Conservation (phyloP, 805 yeast species). For the Scheffersomyces spartinae region DNA sequence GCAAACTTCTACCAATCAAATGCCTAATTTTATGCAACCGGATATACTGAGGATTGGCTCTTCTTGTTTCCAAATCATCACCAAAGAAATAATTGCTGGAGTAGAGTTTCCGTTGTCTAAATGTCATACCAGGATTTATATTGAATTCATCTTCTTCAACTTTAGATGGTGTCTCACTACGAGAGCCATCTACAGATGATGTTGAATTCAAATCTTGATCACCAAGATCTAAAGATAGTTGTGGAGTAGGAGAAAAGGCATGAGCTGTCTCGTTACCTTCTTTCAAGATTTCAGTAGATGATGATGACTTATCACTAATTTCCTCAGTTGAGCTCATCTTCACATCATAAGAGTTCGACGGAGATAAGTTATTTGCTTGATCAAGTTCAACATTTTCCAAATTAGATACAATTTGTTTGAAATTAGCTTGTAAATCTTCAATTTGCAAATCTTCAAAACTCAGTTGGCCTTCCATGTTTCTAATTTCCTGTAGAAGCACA, state of each 20-base stretch:
- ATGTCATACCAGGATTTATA: conserved; percentile 43
- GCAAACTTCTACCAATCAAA: conserved; percentile 52
- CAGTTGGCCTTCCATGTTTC: conserved; percentile 11
- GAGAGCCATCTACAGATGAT: conserved; percentile 23
- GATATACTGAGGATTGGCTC: conserved; percentile 17
- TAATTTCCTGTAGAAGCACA: conserved; percentile 18
- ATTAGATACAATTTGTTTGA: conserved; percentile 9
- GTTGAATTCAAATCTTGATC: too few relatives aligned
- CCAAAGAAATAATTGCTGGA: conserved; percentile 59
- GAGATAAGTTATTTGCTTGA: too few relatives aligned
- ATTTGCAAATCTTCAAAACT: conserved; percentile 16
- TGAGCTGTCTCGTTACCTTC: too few relatives aligned
- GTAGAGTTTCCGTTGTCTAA: conserved; percentile 51
- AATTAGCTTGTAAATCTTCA: conserved; percentile 5
- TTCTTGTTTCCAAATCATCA: conserved; percentile 33
- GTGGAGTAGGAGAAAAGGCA: too few relatives aligned
- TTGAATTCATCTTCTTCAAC: conserved; percentile 35
- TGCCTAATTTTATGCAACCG: conserved; percentile 51
- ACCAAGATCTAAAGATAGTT: too few relatives aligned
- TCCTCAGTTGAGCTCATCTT: too few relatives aligned
- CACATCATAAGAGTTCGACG: too few relatives aligned
- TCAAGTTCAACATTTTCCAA: conserved; percentile 6
- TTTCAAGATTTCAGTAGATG: too few relatives aligned
- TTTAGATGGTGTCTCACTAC: conserved; percentile 32
- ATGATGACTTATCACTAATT: too few relatives aligned